Evolutionary conservation across 73 alveolate species (phyloP).

Genomic region (Diophrys sp.): DNA sequence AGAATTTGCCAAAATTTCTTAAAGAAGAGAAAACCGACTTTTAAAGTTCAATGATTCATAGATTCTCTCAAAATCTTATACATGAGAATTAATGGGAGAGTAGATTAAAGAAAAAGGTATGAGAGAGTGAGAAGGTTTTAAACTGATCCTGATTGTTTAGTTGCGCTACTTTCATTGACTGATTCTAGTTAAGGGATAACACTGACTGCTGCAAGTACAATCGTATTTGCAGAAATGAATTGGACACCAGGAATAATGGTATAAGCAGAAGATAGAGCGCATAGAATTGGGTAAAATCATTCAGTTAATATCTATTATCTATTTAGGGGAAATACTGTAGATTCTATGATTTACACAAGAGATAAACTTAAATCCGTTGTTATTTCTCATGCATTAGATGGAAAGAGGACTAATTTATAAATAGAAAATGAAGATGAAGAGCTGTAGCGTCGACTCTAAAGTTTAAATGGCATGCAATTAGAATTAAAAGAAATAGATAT

Average conservation of each 20-base stretch:
- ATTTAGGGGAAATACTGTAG: conserved; percentile 90
- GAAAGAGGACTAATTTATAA: neutral
- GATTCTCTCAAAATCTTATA: too few species aligned
- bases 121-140: conserved; percentile 65
- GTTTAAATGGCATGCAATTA: too few species aligned
- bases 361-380: conserved; percentile 72
- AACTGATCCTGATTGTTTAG: conserved; percentile 58
- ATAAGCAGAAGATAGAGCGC: conserved; percentile 98
- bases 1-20: too few species aligned
- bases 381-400: conserved; percentile 76
- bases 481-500: too few species aligned
- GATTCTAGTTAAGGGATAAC: conserved; percentile 92
- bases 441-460: too few species aligned
- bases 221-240: conserved; percentile 61
- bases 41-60: too few species aligned
- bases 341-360: conserved; percentile 76
- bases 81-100: conserved; percentile 92
- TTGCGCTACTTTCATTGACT: conserved; percentile 84
- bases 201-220: conserved; percentile 88
- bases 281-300: conserved; percentile 88
- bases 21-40: too few species aligned
- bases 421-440: conserved; percentile 52
- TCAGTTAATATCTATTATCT: conserved; percentile 94
- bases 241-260: conserved; percentile 93
- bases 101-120: conserved; percentile 38